A percentile compares a stretch with the other conserved stretches of the same genome.
Conservation (phyloP, 164 flowering plant genomes). For the Tetrastigma voinierianum region DNA sequence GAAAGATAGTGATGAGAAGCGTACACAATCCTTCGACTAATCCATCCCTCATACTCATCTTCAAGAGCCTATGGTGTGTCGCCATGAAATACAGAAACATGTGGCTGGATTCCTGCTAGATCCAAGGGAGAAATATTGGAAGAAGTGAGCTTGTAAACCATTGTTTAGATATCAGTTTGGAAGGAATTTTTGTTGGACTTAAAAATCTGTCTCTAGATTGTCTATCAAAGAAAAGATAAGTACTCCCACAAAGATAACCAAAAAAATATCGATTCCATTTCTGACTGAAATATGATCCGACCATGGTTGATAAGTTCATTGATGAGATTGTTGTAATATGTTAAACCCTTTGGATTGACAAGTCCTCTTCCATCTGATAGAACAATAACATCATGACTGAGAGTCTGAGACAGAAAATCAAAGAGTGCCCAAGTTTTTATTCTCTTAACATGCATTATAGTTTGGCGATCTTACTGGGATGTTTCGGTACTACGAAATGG, state of each 20-base stretch:
- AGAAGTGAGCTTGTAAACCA: neutral
- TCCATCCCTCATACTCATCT: slow-evolving; percentile 80
- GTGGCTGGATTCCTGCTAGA: slow-evolving; percentile 66
- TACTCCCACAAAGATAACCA: no score
- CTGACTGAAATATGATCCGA: slow-evolving; percentile 4
- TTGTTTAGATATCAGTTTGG: no score
- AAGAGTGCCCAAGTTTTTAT: neutral
- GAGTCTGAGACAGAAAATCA: neutral
- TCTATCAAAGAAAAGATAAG: no score
- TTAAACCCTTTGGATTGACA: slow-evolving; percentile 66
- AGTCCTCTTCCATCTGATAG: slow-evolving; percentile 71
- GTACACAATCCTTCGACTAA: slow-evolving; percentile 56
- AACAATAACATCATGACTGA: neutral
- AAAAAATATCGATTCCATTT: neutral
- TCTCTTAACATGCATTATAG: neutral
- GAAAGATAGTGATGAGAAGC: neutral
- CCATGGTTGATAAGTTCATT: slow-evolving; percentile 53
- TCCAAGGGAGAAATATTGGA: neutral
- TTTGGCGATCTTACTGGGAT: slow-evolving; percentile 41
- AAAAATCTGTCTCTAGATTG: no score
- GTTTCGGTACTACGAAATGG: slow-evolving; percentile 64
- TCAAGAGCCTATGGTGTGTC: slow-evolving; percentile 78
- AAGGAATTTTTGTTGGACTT: no score
- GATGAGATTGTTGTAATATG: slow-evolving; percentile 70
- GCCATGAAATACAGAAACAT: slow-evolving; percentile 45